Base-by-base conservation (phyloP, 2,329 filamentous ascomycete genomes). In the Ilyonectria mors-panacis region DNA sequence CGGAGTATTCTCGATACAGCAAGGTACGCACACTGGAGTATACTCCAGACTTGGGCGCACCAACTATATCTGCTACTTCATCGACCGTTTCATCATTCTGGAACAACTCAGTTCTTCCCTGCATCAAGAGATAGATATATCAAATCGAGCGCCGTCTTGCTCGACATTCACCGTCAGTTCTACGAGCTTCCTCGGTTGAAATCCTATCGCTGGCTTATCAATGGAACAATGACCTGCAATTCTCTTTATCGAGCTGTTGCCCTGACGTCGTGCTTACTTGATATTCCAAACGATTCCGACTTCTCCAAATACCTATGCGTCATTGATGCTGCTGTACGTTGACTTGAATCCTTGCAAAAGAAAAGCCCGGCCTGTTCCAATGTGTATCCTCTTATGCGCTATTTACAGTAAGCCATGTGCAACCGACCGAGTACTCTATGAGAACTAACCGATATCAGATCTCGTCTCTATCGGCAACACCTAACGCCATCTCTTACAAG, bases 21-120 rank as follows among this genome's bases (percentile, higher is more conserved):
- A 4, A 54, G 69, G 21, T 72, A 72, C 35, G 69, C 69, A 4
- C 59, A 71, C 35, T 71, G 69, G 70, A 68, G 69, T 30, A 44
- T 70, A 6, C 28, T 73, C 1, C 67, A 73, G 48, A 66, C 63
- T 2, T 71, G 68, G 28, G 70, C 70, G 1, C 69, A 73, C 13
- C 70, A 73, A 44, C 65, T 73, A 1, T 71, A 73, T 30, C 61
- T 73, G 12, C 65, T 73, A 9, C 48, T 73, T 2, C 67, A 73
- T 50, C 65, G 69, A 0, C 70, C 70, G 13, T 72, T 69, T 10
- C 57, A 68, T 5, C 28, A 57, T 17, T 64, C 59, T 4, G 47
- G 44, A 23, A 62, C 62, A 17, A 48, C n/a, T 3, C 56, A 59
- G 3, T 72, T 63, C 47, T 58, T 39, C 2, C 47, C 57, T 0